Evolutionary conservation across 345 rosid genomes (phyloP).

Genomic region (Populus nigra): DNA sequence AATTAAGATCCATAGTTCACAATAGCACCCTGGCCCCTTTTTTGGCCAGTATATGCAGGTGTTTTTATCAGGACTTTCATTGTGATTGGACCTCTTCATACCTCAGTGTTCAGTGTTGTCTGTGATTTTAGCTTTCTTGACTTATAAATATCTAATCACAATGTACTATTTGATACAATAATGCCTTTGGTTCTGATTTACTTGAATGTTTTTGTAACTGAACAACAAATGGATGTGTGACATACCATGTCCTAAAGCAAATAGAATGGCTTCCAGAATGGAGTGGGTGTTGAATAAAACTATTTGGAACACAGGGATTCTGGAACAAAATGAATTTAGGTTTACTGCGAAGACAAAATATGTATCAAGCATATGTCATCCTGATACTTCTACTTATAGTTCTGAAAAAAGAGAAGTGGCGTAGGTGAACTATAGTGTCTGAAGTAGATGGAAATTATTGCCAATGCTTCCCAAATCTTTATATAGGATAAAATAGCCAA

Average conservation of each 20-base stretch:
- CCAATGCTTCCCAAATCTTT: neutral
- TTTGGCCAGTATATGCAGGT: neutral
- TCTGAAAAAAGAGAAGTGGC: too few relatives aligned
- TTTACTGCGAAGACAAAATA: neutral
- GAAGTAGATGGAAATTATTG: neutral
- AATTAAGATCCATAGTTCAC: slow-evolving; percentile 3
- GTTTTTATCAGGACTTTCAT: neutral
- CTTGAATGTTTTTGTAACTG: neutral
- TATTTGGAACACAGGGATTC: neutral
- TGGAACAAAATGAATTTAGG: neutral
- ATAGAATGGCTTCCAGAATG: neutral
- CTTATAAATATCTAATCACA: slow-evolving; percentile 7
- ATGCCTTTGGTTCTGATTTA: neutral
- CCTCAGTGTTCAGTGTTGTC: neutral
- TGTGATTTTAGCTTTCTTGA: neutral
- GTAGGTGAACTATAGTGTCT: neutral
- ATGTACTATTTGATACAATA: neutral
- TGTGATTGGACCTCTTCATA: neutral
- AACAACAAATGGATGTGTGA: too few relatives aligned
- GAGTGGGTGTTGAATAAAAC: neutral
- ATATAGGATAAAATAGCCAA: neutral
- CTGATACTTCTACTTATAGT: neutral
- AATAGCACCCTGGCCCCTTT: neutral
- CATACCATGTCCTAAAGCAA: too few relatives aligned
- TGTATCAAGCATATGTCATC: neutral